phyloP scores from a whole-genome alignment of 176 grass and related monocot genomes.

The Phoenix dactylifera region DNA sequence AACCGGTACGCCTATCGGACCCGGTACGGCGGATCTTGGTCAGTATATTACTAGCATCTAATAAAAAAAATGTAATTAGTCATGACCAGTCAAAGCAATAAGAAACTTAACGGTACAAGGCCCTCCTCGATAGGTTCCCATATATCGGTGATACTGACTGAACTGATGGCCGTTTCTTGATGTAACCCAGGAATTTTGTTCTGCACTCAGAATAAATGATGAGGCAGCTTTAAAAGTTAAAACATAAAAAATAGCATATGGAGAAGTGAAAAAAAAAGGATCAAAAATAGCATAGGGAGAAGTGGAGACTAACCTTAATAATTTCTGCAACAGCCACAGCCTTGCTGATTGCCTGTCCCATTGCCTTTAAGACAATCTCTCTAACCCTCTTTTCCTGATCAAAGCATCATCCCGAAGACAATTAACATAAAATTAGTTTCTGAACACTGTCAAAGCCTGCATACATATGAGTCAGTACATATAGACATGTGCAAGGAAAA shows the following conservation, averaged over 20 bases:
- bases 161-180: conserved; percentile 94
- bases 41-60: background rate
- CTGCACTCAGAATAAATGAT: conserved; percentile 30
- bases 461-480: no score
- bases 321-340: conserved; percentile 81
- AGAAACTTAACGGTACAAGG: conserved; percentile 95
- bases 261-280: background rate
- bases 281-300: conserved; percentile 5
- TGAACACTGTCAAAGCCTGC: no score
- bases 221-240: background rate
- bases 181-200: conserved; percentile 88
- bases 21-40: no score
- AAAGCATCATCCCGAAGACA: conserved; percentile 1
- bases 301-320: conserved; percentile 60
- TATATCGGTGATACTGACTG: conserved; percentile 90
- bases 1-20: no score
- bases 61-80: background rate
- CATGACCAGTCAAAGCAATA: background rate
- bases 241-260: background rate
- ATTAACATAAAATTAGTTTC: no score
- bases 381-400: conserved; percentile 77
- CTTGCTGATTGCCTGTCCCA: conserved; percentile 98
- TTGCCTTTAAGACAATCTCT: conserved; percentile 89
- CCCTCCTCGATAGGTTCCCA: conserved; percentile 99
- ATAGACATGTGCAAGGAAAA: no score